These are phyloP conservation scores for Cryptococcus maquisensis DNA, from an alignment of 1,284 basidiomycete species.

Conservation along the genomic window DNA sequence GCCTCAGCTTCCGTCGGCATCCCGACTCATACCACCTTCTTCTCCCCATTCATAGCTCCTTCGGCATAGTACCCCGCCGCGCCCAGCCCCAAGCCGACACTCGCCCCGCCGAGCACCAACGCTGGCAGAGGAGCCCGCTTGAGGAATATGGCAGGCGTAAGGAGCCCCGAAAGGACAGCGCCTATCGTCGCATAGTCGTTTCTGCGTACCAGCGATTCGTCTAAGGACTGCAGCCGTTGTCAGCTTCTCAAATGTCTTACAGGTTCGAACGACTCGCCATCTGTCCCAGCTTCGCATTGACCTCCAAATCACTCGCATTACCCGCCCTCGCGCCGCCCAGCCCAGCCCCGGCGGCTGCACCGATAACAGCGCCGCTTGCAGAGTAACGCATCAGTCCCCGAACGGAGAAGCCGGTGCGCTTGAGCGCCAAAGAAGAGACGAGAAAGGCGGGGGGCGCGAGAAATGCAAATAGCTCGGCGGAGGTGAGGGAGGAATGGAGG, in stretches of 20 bases:
- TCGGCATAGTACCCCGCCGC: slow-evolving; percentile 34
- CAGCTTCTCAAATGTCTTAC: not conserved
- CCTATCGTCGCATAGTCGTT: slow-evolving; percentile 48
- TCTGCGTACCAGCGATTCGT: slow-evolving; percentile 31
- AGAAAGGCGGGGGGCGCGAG: slow-evolving; percentile 41
- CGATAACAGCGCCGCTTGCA: slow-evolving; percentile 16
- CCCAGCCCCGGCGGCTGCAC: slow-evolving; percentile 23
- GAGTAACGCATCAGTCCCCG: slow-evolving; percentile 25
- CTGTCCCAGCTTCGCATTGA: slow-evolving; percentile 28
- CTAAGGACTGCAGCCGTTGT: slow-evolving; percentile 19
- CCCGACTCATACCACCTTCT: slow-evolving; percentile 35
- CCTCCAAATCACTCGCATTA: slow-evolving; percentile 26
- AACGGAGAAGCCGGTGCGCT: slow-evolving; percentile 33
- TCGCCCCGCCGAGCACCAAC: slow-evolving; percentile 40
- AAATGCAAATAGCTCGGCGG: slow-evolving; percentile 38
- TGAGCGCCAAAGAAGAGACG: slow-evolving; percentile 22
- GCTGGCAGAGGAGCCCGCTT: slow-evolving; percentile 31
- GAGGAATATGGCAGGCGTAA: slow-evolving; percentile 43
- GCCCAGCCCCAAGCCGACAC: slow-evolving; percentile 42
- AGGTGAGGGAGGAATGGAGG: slow-evolving; percentile 31
- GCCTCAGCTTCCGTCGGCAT: too few relatives aligned
- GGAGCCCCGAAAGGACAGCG: slow-evolving; percentile 34
- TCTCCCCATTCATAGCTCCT: slow-evolving; percentile 31
- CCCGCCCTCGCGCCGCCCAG: slow-evolving; percentile 25
- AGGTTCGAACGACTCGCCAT: slow-evolving; percentile 34